Evolutionary conservation across 2,329 filamentous ascomycete species (phyloP), one percentile per base, ranked within the genome.

Genomic region (Endoconidiophora laricicola): DNA sequence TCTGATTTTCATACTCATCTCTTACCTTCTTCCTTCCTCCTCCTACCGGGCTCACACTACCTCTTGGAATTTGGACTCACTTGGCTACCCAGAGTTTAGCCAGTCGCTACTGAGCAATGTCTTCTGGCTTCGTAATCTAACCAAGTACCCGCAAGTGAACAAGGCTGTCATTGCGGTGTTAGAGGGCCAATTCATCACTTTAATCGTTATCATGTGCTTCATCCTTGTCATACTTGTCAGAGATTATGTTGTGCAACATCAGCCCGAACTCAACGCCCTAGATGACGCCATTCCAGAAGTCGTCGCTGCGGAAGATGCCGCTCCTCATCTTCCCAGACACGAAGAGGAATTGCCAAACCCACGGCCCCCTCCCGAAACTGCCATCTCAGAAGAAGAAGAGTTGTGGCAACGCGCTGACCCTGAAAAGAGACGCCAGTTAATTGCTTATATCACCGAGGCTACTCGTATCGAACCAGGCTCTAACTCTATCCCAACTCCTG

Each of bases 191-290:
- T 76, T 96, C 44, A 94, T 98, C 57, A 98, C 90, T 0, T 68
- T 95, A 4, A 68, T 93, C 9, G 86, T 96, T 46, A 90, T 98
- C 6, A 74, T 94, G 42, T 87, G 83, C 52, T 98, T 96, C 63
- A 95, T 98, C 53, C 69, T 98, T n/a, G 80, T 98, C 40, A 98
- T 98, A 57, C 67, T 98, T 3, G 95, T 98, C 44, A 73, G 93
- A 44, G 91, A 98, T 66, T 98, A 94, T 74, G 91, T 98, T 46
- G 87, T 98, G 7, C 91, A 98, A 62, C 91, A 98, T 62, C 91
- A 98, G 61, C 91, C 90, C 4, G 81, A 88, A 56, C 82, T 91
- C 57, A 93, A 94, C 58, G 81, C 91, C 69, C 81, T 79, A 0
- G 44, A 54, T 42, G 45, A 44, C 4, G 18, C 18, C 20, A 7